These are phyloP conservation scores for Solanum chiquidenum DNA, from an alignment of 257 asterid genomes.

Conservation along the genomic window DNA sequence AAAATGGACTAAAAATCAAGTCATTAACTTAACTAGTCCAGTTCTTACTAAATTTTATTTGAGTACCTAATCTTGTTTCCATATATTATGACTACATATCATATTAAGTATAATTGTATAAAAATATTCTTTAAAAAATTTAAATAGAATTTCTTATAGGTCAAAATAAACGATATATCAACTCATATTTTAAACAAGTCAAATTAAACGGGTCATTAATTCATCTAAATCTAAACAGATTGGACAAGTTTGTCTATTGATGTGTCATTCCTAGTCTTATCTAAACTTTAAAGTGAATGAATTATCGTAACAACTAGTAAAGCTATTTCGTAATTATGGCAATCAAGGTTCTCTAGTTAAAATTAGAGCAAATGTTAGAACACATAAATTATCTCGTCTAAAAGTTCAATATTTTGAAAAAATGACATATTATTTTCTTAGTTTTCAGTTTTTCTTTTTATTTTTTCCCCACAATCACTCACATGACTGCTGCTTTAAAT, in stretches of 20 bases:
- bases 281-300: not conserved
- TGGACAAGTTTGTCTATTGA: not conserved
- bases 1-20: no score
- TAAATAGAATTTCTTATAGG: no score
- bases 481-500: not conserved
- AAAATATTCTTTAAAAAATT: no score
- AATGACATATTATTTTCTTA: not conserved
- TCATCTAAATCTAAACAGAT: not conserved
- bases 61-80: not conserved
- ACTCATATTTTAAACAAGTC: no score
- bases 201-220: no score
- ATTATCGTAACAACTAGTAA: not conserved
- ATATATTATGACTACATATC: not conserved
- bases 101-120: no score
- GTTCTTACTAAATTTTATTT: no score
- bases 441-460: not conserved
- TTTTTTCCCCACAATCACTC: not conserved
- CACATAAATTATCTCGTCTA: not conserved
- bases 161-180: no score
- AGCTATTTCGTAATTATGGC: not conserved
- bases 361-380: not conserved
- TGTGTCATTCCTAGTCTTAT: not conserved
- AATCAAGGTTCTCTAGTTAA: not conserved
- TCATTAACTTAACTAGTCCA: no score
- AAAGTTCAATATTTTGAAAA: not conserved